Conservation (phyloP, 495 filamentous ascomycete species). For the Aspergillus hancockii region DNA sequence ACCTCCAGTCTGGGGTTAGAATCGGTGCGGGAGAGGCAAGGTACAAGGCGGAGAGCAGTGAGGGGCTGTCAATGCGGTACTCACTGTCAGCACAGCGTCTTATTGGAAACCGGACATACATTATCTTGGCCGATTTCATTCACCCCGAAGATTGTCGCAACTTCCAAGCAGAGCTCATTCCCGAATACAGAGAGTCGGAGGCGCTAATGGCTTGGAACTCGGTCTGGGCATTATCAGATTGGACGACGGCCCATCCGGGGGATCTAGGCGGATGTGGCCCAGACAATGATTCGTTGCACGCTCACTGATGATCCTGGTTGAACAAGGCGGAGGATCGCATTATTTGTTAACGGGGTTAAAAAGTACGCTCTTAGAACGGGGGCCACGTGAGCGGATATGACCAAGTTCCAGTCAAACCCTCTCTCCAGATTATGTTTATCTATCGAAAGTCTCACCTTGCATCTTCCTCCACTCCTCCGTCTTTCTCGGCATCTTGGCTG, state of each 20-base stretch:
- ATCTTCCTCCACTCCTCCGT: too few relatives aligned
- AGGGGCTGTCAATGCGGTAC: neutral
- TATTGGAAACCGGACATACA: conserved; percentile 10
- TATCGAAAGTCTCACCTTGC: too few relatives aligned
- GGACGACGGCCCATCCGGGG: conserved; percentile 8
- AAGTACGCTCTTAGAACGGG: neutral
- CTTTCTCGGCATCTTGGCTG: conserved; percentile 12
- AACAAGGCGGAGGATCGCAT: neutral
- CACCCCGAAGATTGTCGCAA: conserved; percentile 6
- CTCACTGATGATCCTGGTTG: neutral
- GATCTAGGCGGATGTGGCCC: neutral
- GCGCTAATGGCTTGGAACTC: conserved; percentile 18
- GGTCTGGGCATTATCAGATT: conserved; percentile 11
- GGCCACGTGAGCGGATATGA: neutral
- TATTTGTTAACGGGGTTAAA: neutral
- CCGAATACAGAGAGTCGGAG: neutral
- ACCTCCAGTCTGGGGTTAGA: neutral
- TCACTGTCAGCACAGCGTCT: conserved; percentile 11
- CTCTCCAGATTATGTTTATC: too few relatives aligned
- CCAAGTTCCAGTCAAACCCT: too few relatives aligned
- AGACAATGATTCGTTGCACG: neutral
- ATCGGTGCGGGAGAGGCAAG: neutral
- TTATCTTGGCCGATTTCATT: conserved; percentile 24
- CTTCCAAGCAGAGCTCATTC: conserved; percentile 3
- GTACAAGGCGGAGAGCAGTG: neutral